Percentiles rank a stretch among this genome's conserved stretches.
phyloP scores from a whole-genome alignment of 2,329 filamentous ascomycete species.

The Pseudocercospora pini-densiflorae region DNA sequence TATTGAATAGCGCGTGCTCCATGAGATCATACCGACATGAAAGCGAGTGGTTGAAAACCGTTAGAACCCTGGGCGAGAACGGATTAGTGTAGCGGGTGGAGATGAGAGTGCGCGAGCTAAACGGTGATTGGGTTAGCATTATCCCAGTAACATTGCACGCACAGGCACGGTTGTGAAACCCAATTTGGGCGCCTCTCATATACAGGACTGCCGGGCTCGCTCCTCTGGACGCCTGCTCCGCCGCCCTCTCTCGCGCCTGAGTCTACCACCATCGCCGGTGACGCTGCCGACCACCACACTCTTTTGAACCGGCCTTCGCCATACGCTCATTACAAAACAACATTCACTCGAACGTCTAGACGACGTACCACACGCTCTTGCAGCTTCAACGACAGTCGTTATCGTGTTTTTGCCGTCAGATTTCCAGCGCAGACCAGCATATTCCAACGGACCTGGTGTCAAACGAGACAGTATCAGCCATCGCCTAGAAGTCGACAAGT shows the following conservation, averaged over 20 bases:
- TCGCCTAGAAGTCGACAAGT: conserved; percentile 24
- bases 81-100: conserved; percentile 8
- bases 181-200: conserved; percentile 13
- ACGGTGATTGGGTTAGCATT: conserved; percentile 17
- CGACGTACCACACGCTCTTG: conserved; percentile 18
- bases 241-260: conserved; percentile 15
- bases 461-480: conserved; percentile 27
- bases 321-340: conserved; percentile 13
- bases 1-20: conserved; percentile 2
- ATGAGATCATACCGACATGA: conserved; percentile 10
- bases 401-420: conserved; percentile 8
- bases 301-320: conserved; percentile 6
- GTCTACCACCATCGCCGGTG: conserved; percentile 4
- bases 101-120: conserved; percentile 13
- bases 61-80: conserved; percentile 2
- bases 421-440: neutral
- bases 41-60: conserved; percentile 5
- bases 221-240: conserved; percentile 10
- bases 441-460: conserved; percentile 19
- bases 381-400: conserved; percentile 21
- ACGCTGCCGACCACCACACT: conserved; percentile 12
- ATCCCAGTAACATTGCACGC: conserved; percentile 12
- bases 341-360: conserved; percentile 19
- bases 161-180: conserved; percentile 4
- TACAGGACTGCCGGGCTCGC: conserved; percentile 16